Evolutionary conservation across 2,329 filamentous ascomycete species (phyloP), one percentile per base, ranked within the genome.

Genomic region (Stagonosporopsis chrysanthemi): DNA sequence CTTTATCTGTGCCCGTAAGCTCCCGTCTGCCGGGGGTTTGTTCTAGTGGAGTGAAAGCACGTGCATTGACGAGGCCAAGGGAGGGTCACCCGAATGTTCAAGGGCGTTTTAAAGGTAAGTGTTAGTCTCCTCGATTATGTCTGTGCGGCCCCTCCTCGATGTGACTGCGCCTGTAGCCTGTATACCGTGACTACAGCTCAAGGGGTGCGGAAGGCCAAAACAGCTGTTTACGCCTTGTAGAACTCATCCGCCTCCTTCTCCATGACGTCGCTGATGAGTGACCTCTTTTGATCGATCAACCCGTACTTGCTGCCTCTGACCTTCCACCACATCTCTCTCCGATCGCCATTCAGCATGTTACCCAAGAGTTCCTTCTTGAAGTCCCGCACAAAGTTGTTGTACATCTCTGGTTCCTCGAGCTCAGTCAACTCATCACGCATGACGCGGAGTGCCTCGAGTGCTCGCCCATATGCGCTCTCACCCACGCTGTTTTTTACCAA

Each of bases 261-360:
- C 7, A 14, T 33, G 6, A 33, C 31, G 14, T 33, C 31, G 31
- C 31, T 33, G 31, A 33, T 14, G 6, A 33, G 14, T n/a, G 31
- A 33, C 7, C 31, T 33, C 14, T 33, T 33, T 7, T 82, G 80
- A 61, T 90, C 87, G 66, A 98, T 88, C 71, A 97, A 79, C 0
- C 92, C 91, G 53, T 97, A 78, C 64, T 81, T 86, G 39, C 83
- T 85, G 56, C 81, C 84, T 65, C 88, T 83, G 23, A 97, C 78
- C 64, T 84, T 81, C 79, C 86, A 90, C 92, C 92, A 97, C 78
- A 97, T 87, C 69, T 96, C 91, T 61, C 84, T 84, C 51, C 92
- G 81, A 67, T 96, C 89, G 0, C 91, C 92, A 35, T 88, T 87
- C 2, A 97, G 77, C 64, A 89, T 84, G 0, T 87, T 90, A 0